Conservation (phyloP, 495 filamentous ascomycete species). For the Aspergillus cristatus region DNA sequence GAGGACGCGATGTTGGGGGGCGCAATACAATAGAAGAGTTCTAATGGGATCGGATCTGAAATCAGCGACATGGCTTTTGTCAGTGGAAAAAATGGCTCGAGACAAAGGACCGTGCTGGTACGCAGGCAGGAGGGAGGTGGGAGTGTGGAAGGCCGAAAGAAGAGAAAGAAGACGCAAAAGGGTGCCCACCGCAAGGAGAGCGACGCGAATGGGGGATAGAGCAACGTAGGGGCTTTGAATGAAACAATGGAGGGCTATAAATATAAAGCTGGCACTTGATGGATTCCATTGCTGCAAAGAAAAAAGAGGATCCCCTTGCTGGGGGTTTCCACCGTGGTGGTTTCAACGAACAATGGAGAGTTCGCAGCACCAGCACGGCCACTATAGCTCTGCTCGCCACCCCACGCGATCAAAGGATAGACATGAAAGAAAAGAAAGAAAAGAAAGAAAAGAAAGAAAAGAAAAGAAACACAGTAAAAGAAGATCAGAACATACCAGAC, state of each 20-base stretch:
- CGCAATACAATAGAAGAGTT: constrained; percentile 1
- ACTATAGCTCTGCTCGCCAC: background rate
- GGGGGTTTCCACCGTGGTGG: constrained; percentile 1
- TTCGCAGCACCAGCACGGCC: no score
- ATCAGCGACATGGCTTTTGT: constrained; percentile 5
- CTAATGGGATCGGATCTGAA: constrained; percentile 6
- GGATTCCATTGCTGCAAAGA: background rate
- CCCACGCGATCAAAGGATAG: no score
- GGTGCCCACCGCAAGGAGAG: no score
- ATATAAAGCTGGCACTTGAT: constrained; percentile 5
- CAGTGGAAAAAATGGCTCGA: constrained; percentile 7
- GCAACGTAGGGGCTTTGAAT: constrained; percentile 1
- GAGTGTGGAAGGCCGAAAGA: no score
- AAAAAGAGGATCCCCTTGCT: background rate
- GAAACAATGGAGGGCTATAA: constrained; percentile 6
- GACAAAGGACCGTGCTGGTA: constrained; percentile 1
- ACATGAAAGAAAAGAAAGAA: no score
- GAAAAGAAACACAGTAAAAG: constrained; percentile 4
- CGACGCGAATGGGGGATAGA: background rate
- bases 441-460: constrained; percentile 2
- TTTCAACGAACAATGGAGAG: constrained; percentile 9
- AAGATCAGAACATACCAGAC: constrained; percentile 13
- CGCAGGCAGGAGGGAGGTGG: no score
- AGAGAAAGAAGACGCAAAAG: no score
- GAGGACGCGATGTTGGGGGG: no score